Evolutionary conservation across 805 yeast genomes (phyloP).

Genomic region (Sugiyamaella chiloensis): DNA sequence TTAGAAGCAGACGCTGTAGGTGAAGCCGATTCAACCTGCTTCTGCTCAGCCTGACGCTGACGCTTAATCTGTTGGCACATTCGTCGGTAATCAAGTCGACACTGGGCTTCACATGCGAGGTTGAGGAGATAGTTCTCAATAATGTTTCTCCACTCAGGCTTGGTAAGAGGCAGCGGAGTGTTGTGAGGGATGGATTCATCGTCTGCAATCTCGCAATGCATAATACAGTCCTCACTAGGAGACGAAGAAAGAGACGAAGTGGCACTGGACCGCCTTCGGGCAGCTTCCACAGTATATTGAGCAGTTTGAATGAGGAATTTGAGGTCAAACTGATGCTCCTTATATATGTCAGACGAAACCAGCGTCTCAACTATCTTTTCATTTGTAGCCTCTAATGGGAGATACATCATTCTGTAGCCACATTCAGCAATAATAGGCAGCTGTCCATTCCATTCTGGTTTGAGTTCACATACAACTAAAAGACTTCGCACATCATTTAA

Average conservation of each 20-base stretch:
- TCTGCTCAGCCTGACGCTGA: constrained; percentile 18
- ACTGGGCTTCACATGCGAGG: constrained; percentile 42
- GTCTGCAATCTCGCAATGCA: constrained; percentile 3
- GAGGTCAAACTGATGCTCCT: constrained; percentile 56
- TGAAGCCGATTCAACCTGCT: not conserved
- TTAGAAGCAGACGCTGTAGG: constrained; percentile 7
- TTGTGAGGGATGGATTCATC: constrained; percentile 1
- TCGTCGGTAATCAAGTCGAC: constrained; percentile 60
- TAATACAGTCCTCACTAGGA: not conserved
- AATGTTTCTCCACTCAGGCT: constrained; percentile 69
- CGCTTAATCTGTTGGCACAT: constrained; percentile 35
- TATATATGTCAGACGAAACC: constrained; percentile 60
- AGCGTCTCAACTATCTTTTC: constrained; percentile 45
- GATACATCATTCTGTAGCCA: constrained; percentile 45
- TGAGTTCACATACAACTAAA: constrained; percentile 48
- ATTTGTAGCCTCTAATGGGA: constrained; percentile 55
- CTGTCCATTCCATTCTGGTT: constrained; percentile 54
- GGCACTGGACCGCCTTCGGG: constrained; percentile 30
- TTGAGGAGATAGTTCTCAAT: constrained; percentile 55
- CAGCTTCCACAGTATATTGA: constrained; percentile 55
- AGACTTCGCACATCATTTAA: constrained; percentile 65
- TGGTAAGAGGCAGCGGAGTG: constrained; percentile 33
- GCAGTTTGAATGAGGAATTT: constrained; percentile 60
- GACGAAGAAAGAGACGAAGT: constrained; percentile 2
- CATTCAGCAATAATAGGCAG: constrained; percentile 40